Evolutionary conservation across 139 green algal genomes (phyloP).

Genomic region (Axilococcus clingmanii): DNA sequence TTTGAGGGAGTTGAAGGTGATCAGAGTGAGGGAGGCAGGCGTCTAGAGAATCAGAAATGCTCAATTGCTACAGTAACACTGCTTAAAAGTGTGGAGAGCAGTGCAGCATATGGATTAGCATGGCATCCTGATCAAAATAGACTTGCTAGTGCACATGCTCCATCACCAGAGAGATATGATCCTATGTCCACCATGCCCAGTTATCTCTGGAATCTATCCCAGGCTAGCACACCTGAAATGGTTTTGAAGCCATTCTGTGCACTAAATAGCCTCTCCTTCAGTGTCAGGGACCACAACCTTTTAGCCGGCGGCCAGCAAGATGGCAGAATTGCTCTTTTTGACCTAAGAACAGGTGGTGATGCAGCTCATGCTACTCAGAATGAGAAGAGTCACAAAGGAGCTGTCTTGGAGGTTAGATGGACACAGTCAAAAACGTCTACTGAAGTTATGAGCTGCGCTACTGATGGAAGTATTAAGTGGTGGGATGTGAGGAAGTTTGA

Average conservation of each 20-base stretch:
- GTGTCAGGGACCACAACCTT: conserved; percentile 68
- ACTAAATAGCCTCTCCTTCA: conserved; percentile 74
- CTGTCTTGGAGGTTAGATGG: conserved; percentile 81
- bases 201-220: conserved; percentile 89
- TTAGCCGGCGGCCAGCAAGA: conserved; percentile 81
- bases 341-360: conserved; percentile 64
- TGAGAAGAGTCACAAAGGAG: conserved; percentile 57
- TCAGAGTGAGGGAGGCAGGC: neutral
- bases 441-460: conserved; percentile 71
- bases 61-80: conserved; percentile 27
- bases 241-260: conserved; percentile 78
- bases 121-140: neutral
- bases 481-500: conserved; percentile 77
- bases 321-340: conserved; percentile 77
- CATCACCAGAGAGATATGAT: neutral
- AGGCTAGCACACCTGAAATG: conserved; percentile 74
- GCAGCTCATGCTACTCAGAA: conserved; percentile 66
- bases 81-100: neutral
- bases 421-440: conserved; percentile 87
- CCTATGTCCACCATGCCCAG: too few relatives aligned
- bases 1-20: conserved; percentile 33
- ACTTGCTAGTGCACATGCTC: neutral
- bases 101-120: neutral
- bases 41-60: conserved; percentile 2
- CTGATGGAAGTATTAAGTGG: conserved; percentile 72